Conservation (phyloP, 2,329 filamentous ascomycete genomes). For the Cladosporium halotolerans region DNA sequence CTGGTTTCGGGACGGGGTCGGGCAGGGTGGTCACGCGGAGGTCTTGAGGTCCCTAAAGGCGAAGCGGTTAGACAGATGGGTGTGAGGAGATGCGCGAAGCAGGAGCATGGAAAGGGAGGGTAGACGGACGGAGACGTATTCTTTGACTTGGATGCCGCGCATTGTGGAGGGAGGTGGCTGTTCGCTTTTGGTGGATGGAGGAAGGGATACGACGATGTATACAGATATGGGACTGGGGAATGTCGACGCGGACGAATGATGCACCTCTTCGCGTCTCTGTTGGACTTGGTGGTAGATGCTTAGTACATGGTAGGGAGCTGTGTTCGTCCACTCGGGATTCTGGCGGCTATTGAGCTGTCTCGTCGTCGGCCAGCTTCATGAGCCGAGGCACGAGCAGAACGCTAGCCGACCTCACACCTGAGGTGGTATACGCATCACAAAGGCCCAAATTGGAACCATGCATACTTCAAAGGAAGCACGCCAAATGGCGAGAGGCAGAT, state of each 20-base stretch:
- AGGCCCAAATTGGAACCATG: too few species aligned
- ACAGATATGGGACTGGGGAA: too few species aligned
- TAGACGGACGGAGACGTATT: conserved; percentile 20
- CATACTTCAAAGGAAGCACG: too few species aligned
- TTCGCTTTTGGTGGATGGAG: too few species aligned
- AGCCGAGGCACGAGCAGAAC: background rate
- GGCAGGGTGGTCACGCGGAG: conserved; percentile 69
- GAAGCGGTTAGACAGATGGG: background rate
- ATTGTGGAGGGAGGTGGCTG: conserved; percentile 42
- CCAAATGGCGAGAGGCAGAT: too few species aligned
- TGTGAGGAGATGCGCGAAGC: background rate
- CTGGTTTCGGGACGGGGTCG: conserved; percentile 61
- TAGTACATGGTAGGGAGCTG: background rate
- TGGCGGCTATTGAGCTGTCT: background rate
- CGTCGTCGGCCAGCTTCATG: background rate
- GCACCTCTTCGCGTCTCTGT: background rate
- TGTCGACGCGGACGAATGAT: too few species aligned
- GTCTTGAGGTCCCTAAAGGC: conserved; percentile 63
- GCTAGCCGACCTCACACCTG: too few species aligned
- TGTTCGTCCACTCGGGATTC: background rate
- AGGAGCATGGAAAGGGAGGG: background rate
- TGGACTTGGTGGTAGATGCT: background rate
- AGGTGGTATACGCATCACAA: too few species aligned
- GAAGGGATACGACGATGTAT: too few species aligned
- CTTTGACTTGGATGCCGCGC: conserved; percentile 51